Evolutionary conservation across 163 green algal species (phyloP), one percentile per base, ranked within the genome.

Genomic region (Coccomyxa subellipsoidea): DNA sequence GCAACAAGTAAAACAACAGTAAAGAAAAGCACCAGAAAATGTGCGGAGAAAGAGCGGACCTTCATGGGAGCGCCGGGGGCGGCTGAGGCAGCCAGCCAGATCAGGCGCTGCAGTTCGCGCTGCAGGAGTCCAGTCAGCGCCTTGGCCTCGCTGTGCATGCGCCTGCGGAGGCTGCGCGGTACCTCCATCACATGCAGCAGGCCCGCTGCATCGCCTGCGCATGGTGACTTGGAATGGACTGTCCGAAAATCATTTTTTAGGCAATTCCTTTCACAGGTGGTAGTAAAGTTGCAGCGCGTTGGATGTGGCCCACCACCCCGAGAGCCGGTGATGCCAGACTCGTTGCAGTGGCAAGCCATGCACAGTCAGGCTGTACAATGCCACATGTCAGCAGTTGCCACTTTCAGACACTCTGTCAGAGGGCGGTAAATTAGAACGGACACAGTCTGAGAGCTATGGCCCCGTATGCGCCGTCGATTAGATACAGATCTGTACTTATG

Each of bases 121-220:
- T 90, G 75, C 69, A 96, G 72, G 81, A 95, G 94, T 7, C 70
- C 84, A 15, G 69, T 78, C 90, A 96, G 91, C 25, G 89, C 82
- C 76, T 89, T 90, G 39, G 89, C 84, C 86, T 97, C 94, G 54
- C 90, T 92, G 0, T 84, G 83, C 53, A 94, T 82, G 7, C 93
- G 86, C 32, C 92, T 81, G 38, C 94, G 85, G 82, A 98, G 87
- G 80, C 90, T 93, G 25, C 93, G 88, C 5, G 94, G 94, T 84
- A 98, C 80, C 86, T 95, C 91, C 89, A 97, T 84, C 77, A 98
- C 90, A 83, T 93, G 93, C 77, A 97, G 83, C 81, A 94, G 88
- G 12, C 93, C 93, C 69, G 54, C 70, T 0, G 73, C 77, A 82
- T 94, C 90, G 18, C 88, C 90, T 77, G 77, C 53, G 59, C 27